Conservation (phyloP, 257 asterid genomes). For the Penstemon newberryi region DNA sequence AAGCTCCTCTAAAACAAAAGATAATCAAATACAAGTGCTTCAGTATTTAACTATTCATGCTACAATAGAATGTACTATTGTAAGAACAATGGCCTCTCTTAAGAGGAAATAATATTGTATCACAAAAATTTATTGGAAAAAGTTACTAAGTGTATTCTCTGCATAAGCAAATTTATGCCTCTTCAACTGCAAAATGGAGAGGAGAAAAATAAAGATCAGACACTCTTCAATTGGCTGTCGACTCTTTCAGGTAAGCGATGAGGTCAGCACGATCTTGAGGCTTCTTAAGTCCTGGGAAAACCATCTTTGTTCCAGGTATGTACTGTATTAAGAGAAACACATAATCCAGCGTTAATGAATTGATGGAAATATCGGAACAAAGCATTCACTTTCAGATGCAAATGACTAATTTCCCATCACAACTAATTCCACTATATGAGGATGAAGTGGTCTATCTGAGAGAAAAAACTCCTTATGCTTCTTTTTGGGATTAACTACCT, state of each 20-base stretch:
- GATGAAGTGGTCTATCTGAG: neutral
- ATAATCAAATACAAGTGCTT: constrained; percentile 1
- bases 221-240: constrained; percentile 39
- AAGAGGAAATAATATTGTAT: constrained; percentile 26
- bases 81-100: constrained; percentile 23
- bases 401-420: neutral
- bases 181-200: constrained; percentile 36
- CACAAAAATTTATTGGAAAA: constrained; percentile 32
- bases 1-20: neutral
- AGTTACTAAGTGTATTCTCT: neutral
- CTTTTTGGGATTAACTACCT: neutral
- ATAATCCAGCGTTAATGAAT: neutral
- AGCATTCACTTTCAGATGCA: neutral
- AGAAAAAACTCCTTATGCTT: neutral
- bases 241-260: constrained; percentile 69
- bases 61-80: constrained; percentile 19
- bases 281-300: constrained; percentile 91
- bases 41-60: neutral
- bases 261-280: constrained; percentile 90
- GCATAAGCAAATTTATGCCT: constrained; percentile 24
- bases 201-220: neutral
- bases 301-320: constrained; percentile 92
- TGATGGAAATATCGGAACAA: neutral
- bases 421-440: neutral
- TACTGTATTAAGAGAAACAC: constrained; percentile 48